A percentile compares a stretch with the other conserved stretches of the same genome.
phyloP scores from a whole-genome alignment of 2,329 filamentous ascomycete genomes.

The Sclerotinia minor region DNA sequence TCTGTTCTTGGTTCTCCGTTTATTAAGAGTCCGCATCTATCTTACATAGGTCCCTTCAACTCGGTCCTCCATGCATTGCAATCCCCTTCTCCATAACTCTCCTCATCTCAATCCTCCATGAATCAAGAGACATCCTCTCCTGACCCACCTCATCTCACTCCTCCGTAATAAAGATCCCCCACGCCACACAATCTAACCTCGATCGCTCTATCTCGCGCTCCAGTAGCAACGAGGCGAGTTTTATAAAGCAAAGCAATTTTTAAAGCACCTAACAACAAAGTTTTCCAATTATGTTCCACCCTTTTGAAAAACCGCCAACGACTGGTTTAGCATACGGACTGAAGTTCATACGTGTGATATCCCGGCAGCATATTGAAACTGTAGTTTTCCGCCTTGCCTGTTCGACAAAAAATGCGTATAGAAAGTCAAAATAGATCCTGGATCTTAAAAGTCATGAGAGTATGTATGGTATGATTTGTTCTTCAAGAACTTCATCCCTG shows the following conservation, averaged over 20 bases:
- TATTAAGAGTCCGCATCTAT: no score
- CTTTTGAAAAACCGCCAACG: neutral
- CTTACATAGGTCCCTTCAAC: neutral
- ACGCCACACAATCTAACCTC: neutral
- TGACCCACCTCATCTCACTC: neutral
- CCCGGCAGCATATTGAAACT: neutral
- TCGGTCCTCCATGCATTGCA: neutral
- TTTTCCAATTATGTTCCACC: neutral
- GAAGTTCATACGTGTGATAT: neutral
- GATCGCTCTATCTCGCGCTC: no score
- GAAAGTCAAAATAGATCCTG: neutral
- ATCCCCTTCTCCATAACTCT: no score
- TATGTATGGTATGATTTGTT: rapidly evolving
- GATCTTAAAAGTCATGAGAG: neutral
- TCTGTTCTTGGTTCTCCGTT: neutral
- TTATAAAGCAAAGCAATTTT: no score
- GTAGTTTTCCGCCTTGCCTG: neutral
- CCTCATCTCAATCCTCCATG: no score
- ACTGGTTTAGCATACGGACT: neutral
- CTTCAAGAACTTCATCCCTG: neutral
- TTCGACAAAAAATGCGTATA: neutral
- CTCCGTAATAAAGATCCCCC: neutral
- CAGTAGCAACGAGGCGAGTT: no score
- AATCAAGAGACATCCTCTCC: no score
- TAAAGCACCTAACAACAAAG: neutral